Percentiles rank a stretch among this genome's conserved stretches.
Evolutionary conservation across 2,329 filamentous ascomycete species (phyloP).

Genomic region (Sporothrix brasiliensis): DNA sequence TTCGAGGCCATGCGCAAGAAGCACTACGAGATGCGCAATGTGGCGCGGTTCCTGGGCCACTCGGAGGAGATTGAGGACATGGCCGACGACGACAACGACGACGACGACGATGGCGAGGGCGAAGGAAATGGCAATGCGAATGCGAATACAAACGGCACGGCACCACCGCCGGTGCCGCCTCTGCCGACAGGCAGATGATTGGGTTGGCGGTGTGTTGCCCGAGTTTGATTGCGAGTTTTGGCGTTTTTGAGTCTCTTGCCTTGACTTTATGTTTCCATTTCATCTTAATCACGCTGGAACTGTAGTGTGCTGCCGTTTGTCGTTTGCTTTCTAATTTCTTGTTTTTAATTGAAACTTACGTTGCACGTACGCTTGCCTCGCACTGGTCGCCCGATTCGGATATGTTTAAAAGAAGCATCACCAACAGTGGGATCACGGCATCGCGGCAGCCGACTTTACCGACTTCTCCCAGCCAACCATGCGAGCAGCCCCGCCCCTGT

Average conservation of each 20-base stretch:
- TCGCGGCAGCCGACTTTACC: neutral
- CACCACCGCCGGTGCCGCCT: constrained; percentile 28
- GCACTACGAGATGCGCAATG: constrained; percentile 98
- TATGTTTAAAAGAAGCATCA: neutral
- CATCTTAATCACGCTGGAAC: no score
- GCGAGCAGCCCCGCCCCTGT: neutral
- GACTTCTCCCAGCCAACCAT: constrained; percentile 4
- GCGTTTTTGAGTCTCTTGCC: neutral
- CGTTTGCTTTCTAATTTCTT: neutral
- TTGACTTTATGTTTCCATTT: neutral
- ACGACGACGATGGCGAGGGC: constrained; percentile 40
- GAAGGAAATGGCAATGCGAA: neutral
- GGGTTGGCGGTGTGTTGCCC: neutral
- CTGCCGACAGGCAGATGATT: constrained; percentile 6
- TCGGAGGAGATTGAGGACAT: constrained; percentile 67
- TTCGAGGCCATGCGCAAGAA: constrained; percentile 93
- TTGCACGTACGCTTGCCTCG: neutral
- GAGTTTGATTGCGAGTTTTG: neutral
- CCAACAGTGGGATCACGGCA: neutral
- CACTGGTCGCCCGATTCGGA: constrained; percentile 3
- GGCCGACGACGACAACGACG: constrained; percentile 58
- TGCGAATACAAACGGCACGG: neutral
- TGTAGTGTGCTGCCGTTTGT: no score
- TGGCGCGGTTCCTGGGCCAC: constrained; percentile 82
- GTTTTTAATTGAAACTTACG: no score